Base-by-base conservation (phyloP, 1,284 basidiomycete species). In the Amylostereum areolatum region DNA sequence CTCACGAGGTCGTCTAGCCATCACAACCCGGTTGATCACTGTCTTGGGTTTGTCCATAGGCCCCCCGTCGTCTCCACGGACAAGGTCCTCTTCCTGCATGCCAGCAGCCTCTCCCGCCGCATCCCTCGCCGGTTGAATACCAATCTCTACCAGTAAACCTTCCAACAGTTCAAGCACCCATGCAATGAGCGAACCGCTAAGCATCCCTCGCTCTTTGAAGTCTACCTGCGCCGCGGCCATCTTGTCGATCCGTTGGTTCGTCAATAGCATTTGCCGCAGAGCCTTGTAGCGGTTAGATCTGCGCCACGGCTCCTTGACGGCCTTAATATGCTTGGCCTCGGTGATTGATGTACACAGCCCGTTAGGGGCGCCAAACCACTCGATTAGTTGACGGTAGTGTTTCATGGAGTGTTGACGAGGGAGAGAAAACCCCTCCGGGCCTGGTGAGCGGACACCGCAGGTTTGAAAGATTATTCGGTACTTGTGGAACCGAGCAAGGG, bases 301-400 rank as follows among this genome's bases (percentile, higher is more conserved):
- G 1, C 59, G 51, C 55, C 56, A 63, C 0, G 60, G 60, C 28
- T 57, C 46, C 48, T 62, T 62, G 43, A 61, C 59, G 1, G 59
- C 59, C 3, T 42, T 50, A 30, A 62, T 63, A 37, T 63, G 61
- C 39, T 57, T 58, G 3, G 54, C 44, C 46, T 62, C 61, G 2
- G 55, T 62, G 18, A 62, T 61, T 0, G 58, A 62, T 1, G 59
- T 53, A 40, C 57, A 61, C 2, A 62, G 52, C 1, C 61, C 59
- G 35, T 62, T 61, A 0, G 59, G 55, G 0, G 58, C 47, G 8
- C 54, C 62, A 48, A 58, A 63, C 0, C 25, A 1, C 31, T 27
- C 24, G 12, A 61, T 60, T 5, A n/a, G 35, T 2, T 31, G 36
- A 1, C 5, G 5, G 27, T 58, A 59, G 43, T 62, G 59, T 0